Conservation (phyloP, 192 early-diverging fungal species). For the Coemansia asiatica region DNA sequence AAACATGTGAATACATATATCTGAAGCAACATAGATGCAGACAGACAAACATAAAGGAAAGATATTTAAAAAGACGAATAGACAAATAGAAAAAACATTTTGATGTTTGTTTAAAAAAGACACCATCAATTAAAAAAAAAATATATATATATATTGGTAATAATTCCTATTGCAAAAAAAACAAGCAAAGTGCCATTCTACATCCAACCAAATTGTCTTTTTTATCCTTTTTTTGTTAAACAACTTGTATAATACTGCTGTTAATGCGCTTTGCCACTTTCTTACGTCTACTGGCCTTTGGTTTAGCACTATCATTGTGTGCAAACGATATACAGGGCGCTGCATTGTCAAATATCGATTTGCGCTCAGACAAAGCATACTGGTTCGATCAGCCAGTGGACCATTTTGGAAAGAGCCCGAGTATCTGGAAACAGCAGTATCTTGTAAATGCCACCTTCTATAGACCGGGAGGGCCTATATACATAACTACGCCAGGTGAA, state of each 20-base stretch:
- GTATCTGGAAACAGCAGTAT: slow-evolving; percentile 35
- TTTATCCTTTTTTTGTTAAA: neutral
- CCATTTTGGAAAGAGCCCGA: slow-evolving; percentile 27
- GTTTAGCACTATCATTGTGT: neutral
- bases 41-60: too few species aligned
- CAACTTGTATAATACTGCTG: too few species aligned
- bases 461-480: slow-evolving; percentile 37
- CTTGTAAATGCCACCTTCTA: slow-evolving; percentile 41
- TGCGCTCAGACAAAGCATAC: slow-evolving; percentile 4
- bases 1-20: too few species aligned
- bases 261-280: neutral
- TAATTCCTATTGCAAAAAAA: too few species aligned
- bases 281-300: neutral
- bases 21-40: too few species aligned
- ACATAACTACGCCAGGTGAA: slow-evolving; percentile 37
- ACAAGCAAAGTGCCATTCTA: too few species aligned
- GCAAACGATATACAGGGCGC: neutral
- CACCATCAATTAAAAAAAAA: too few species aligned
- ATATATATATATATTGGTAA: too few species aligned
- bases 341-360: neutral
- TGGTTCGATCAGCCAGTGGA: slow-evolving; percentile 45
- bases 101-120: too few species aligned
- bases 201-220: too few species aligned
- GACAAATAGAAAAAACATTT: too few species aligned
- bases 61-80: too few species aligned